A percentile compares a stretch with the other conserved stretches of the same genome.
phyloP scores from a whole-genome alignment of 148 eudicot species.

The Cornus florida region DNA sequence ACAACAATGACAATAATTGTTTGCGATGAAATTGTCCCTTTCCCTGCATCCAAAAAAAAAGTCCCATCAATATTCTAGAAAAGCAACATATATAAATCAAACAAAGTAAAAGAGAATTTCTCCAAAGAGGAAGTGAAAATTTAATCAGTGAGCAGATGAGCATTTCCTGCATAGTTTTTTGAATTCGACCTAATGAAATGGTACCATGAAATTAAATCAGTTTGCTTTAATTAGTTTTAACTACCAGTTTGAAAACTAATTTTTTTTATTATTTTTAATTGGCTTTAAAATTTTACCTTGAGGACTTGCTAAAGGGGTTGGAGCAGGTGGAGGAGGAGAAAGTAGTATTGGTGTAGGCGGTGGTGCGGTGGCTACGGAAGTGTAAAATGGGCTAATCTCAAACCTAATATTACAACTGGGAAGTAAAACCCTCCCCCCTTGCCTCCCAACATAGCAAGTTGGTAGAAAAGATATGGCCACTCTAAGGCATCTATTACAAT shows the following conservation, averaged over 20 bases:
- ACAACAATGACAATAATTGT: not conserved
- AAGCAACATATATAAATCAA: no score
- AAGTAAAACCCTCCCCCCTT: not conserved
- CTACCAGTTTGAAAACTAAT: no score
- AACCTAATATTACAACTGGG: constrained; percentile 3
- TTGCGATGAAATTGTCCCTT: not conserved
- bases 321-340: not conserved
- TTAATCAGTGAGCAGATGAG: not conserved
- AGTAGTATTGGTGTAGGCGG: not conserved
- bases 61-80: no score
- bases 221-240: no score
- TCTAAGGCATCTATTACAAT: constrained; percentile 25
- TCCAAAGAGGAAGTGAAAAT: no score
- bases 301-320: not conserved
- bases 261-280: no score
- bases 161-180: no score
- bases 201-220: no score
- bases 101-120: no score
- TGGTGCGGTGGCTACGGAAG: not conserved
- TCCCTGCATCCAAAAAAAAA: not conserved
- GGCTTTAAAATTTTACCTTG: no score
- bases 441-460: constrained; percentile 3
- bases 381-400: not conserved
- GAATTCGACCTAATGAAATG: no score
- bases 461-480: not conserved